phyloP scores from a whole-genome alignment of 768 basidiomycete species.

The Boletus patriciae region DNA sequence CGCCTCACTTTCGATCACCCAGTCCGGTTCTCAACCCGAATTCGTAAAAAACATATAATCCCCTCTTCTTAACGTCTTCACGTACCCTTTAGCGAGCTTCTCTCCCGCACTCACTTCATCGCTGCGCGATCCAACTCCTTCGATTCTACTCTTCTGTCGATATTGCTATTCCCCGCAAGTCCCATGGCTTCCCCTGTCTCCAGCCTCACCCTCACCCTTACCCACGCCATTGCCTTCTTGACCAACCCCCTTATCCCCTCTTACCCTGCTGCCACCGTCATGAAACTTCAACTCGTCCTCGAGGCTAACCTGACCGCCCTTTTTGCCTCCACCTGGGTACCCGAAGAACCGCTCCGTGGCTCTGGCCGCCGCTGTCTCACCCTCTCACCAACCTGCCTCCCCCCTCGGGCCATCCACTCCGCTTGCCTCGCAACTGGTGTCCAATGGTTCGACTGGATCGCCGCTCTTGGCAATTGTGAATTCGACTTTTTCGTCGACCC shows the following conservation, averaged over 20 bases:
- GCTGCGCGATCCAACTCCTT: constrained; percentile 33
- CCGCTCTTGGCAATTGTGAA: constrained; percentile 62
- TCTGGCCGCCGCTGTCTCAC: constrained; percentile 75
- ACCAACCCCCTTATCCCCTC: constrained; percentile 59
- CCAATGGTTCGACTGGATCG: constrained; percentile 82
- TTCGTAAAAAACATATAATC: constrained; percentile 11
- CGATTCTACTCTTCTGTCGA: constrained; percentile 18
- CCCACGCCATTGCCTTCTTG: constrained; percentile 73
- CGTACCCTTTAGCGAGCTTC: constrained; percentile 25
- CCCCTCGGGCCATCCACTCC: constrained; percentile 68
- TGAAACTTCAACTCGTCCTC: constrained; percentile 69
- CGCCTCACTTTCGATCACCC: constrained; percentile 20
- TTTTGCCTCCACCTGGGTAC: constrained; percentile 66
- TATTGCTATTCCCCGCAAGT: constrained; percentile 1
- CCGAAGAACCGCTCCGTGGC: constrained; percentile 61
- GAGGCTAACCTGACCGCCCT: constrained; percentile 71
- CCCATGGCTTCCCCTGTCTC: constrained; percentile 42
- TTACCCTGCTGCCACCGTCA: constrained; percentile 61
- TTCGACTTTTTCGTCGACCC: constrained; percentile 83
- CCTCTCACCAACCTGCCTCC: constrained; percentile 65
- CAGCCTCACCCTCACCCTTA: constrained; percentile 64
- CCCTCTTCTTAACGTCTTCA: constrained; percentile 24
- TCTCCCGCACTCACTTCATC: constrained; percentile 28
- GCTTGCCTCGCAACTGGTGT: constrained; percentile 69
- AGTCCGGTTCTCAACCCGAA: constrained; percentile 28